Evolutionary conservation across 2,329 filamentous ascomycete species (phyloP).

Genomic region (Trichoderma sp.): DNA sequence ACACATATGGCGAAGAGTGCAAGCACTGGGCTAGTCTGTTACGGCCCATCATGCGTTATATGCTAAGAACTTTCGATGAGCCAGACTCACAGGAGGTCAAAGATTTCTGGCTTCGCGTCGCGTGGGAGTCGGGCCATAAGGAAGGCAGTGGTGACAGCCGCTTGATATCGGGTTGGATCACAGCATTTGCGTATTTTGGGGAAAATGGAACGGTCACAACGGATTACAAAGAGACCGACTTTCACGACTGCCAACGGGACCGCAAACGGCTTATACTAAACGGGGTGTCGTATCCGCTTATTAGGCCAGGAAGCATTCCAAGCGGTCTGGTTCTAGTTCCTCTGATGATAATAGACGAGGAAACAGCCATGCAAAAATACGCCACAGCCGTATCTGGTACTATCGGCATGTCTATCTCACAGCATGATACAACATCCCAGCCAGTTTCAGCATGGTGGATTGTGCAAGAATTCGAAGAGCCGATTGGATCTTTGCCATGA

Average conservation of each 20-base stretch:
- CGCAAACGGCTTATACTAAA: not conserved
- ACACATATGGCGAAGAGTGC: not conserved
- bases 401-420: not conserved
- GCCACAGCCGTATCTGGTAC: not conserved
- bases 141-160: not conserved
- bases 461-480: not conserved
- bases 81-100: not conserved
- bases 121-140: not conserved
- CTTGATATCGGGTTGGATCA: not conserved
- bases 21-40: not conserved
- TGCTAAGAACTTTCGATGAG: not conserved
- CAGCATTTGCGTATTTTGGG: not conserved
- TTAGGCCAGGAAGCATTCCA: not conserved
- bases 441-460: not conserved
- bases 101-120: not conserved
- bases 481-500: not conserved
- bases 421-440: not conserved
- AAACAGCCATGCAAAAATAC: not conserved
- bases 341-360: not conserved
- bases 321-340: not conserved
- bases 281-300: not conserved
- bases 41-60: not conserved
- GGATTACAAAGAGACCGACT: not conserved
- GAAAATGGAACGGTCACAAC: not conserved
- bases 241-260: not conserved